These are phyloP conservation scores for Zanthoxylum bungeanum DNA, from an alignment of 345 rosid species.

Conservation along the genomic window DNA sequence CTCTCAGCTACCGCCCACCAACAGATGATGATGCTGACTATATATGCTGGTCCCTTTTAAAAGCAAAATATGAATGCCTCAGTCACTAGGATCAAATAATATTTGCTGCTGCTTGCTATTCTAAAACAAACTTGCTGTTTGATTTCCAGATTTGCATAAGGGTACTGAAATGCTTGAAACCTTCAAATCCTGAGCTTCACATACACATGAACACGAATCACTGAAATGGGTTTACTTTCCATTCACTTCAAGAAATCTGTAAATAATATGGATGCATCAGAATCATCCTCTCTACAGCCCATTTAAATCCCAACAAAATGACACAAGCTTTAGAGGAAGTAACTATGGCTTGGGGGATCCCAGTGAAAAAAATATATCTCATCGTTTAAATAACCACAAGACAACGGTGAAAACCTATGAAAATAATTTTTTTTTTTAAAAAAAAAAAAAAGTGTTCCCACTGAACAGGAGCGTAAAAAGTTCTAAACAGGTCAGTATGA, in stretches of 20 bases:
- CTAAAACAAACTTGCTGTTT: neutral
- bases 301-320: neutral
- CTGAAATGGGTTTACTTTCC: neutral
- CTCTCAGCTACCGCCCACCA: neutral
- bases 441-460: conserved; percentile 4
- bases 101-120: neutral
- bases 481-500: neutral
- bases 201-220: neutral
- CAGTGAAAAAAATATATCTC: neutral
- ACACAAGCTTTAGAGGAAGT: too few species aligned
- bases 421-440: neutral
- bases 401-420: neutral
- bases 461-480: neutral
- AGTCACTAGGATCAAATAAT: neutral
- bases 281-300: neutral
- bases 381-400: neutral
- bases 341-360: neutral
- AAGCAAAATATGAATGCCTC: neutral
- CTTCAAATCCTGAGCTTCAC: neutral
- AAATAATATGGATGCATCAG: neutral
- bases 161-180: neutral
- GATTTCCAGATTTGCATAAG: neutral
- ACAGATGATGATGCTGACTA: neutral
- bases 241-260: conserved; percentile 1
- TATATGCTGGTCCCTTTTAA: neutral